Evolutionary conservation across 2,329 filamentous ascomycete species (phyloP).

Genomic region (Coniochaeta prunicola): DNA sequence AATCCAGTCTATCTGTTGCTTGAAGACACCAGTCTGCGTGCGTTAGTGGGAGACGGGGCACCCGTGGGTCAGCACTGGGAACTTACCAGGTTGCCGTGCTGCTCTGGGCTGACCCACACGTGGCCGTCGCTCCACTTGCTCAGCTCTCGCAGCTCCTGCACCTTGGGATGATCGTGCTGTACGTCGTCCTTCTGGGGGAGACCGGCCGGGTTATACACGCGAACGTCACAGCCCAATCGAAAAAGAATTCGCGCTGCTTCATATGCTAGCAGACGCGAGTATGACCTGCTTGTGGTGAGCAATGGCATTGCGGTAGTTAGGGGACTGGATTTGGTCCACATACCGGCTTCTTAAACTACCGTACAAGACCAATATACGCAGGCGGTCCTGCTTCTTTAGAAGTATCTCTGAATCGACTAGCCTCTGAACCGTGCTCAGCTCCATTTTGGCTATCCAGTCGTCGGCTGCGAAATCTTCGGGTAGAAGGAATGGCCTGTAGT

Average conservation of each 20-base stretch:
- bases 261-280: constrained; percentile 51
- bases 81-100: constrained; percentile 54
- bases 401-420: constrained; percentile 41
- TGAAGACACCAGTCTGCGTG: constrained; percentile 53
- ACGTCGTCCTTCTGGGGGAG: constrained; percentile 58
- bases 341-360: constrained; percentile 45
- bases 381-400: constrained; percentile 17
- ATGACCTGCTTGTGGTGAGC: constrained; percentile 37
- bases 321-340: constrained; percentile 2
- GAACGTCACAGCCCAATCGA: constrained; percentile 59
- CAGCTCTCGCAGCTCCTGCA: constrained; percentile 54
- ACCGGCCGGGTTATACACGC: constrained; percentile 50
- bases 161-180: constrained; percentile 49
- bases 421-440: constrained; percentile 43
- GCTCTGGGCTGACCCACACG: constrained; percentile 58
- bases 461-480: constrained; percentile 22
- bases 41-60: background rate
- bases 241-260: constrained; percentile 55
- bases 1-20: constrained; percentile 66
- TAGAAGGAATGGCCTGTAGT: constrained; percentile 52
- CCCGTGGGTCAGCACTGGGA: background rate
- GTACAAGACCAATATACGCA: constrained; percentile 54
- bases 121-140: constrained; percentile 61
- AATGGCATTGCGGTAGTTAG: no score
- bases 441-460: constrained; percentile 51